A percentile compares a stretch with the other conserved stretches of the same genome.
Evolutionary conservation across 768 basidiomycete species (phyloP).

Genomic region (Boletus coccyginus): DNA sequence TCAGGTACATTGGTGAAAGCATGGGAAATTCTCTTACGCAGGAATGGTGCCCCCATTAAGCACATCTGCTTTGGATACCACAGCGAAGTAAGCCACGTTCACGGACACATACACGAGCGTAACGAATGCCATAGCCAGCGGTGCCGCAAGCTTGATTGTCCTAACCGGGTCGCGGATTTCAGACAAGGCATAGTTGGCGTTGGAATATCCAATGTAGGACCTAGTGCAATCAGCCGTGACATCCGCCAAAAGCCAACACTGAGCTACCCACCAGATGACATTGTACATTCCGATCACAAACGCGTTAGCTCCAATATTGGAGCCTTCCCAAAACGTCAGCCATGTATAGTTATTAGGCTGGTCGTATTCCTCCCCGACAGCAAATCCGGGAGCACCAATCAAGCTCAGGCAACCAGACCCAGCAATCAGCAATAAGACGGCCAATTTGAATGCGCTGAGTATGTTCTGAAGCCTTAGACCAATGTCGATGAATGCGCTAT

Average conservation of each 20-base stretch:
- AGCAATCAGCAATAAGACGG: constrained; percentile 50
- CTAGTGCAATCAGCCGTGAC: constrained; percentile 30
- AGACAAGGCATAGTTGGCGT: constrained; percentile 72
- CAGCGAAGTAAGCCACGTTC: constrained; percentile 74
- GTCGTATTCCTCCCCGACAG: constrained; percentile 48
- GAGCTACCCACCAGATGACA: constrained; percentile 57
- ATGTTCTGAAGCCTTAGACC: constrained; percentile 64
- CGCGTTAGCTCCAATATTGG: constrained; percentile 51
- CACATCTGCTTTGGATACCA: constrained; percentile 68
- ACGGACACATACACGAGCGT: constrained; percentile 59
- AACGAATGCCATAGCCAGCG: constrained; percentile 61
- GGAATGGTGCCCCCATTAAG: constrained; percentile 58
- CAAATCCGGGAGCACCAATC: constrained; percentile 46
- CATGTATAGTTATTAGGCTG: constrained; percentile 57
- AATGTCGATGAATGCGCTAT: constrained; percentile 50
- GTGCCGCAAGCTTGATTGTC: constrained; percentile 69
- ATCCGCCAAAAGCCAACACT: neutral
- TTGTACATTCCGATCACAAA: constrained; percentile 65
- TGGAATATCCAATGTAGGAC: constrained; percentile 72
- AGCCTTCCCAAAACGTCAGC: constrained; percentile 63
- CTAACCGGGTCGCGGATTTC: constrained; percentile 68
- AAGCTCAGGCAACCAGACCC: constrained; percentile 54
- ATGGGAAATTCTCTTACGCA: constrained; percentile 45
- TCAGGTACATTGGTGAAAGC: neutral
- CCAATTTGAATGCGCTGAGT: constrained; percentile 61